phyloP scores from a whole-genome alignment of 2,329 filamentous ascomycete genomes.

The Aspergillus texensis region DNA sequence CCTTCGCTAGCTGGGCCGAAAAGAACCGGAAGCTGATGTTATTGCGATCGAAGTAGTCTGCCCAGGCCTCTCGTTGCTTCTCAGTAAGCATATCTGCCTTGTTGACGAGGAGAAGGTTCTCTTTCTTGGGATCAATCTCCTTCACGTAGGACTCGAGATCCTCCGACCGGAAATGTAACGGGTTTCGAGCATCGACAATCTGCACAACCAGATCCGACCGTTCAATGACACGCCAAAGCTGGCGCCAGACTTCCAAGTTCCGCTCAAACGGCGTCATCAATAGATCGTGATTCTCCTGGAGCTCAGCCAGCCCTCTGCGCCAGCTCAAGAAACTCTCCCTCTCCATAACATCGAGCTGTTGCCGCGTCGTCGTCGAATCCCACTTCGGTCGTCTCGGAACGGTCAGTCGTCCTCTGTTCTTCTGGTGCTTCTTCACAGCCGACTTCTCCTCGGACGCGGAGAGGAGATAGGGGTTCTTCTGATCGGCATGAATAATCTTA shows the following conservation, averaged over 20 bases:
- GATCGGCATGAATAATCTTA: conserved; percentile 96
- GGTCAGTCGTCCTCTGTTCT: conserved; percentile 77
- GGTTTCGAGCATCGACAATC: conserved; percentile 96
- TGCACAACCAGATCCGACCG: conserved; percentile 93
- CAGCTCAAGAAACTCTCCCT: conserved; percentile 81
- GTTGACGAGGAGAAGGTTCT: conserved; percentile 92
- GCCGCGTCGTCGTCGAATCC: conserved; percentile 81
- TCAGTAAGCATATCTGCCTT: conserved; percentile 99
- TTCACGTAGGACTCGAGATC: conserved; percentile 94
- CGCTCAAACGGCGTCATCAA: conserved; percentile 98
- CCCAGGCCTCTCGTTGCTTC: conserved; percentile 81
- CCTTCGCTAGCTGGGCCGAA: conserved; percentile 88
- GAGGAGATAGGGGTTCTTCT: conserved; percentile 91
- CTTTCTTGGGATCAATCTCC: conserved; percentile 82
- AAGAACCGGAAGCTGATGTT: conserved; percentile 94
- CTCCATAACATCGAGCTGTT: conserved; percentile 78
- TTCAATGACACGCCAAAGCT: conserved; percentile 97
- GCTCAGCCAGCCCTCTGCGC: conserved; percentile 85
- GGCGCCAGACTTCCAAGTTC: conserved; percentile 96
- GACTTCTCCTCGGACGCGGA: conserved; percentile 81
- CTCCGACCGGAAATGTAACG: conserved; percentile 88
- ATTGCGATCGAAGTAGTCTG: conserved; percentile 77
- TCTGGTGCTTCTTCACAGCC: conserved; percentile 77
- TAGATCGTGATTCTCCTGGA: conserved; percentile 91
- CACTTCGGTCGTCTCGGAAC: conserved; percentile 88